A percentile compares a stretch with the other conserved stretches of the same genome.
These are phyloP conservation scores for Orbilia javanica DNA, from an alignment of 2,329 filamentous ascomycete species.

Conservation along the genomic window DNA sequence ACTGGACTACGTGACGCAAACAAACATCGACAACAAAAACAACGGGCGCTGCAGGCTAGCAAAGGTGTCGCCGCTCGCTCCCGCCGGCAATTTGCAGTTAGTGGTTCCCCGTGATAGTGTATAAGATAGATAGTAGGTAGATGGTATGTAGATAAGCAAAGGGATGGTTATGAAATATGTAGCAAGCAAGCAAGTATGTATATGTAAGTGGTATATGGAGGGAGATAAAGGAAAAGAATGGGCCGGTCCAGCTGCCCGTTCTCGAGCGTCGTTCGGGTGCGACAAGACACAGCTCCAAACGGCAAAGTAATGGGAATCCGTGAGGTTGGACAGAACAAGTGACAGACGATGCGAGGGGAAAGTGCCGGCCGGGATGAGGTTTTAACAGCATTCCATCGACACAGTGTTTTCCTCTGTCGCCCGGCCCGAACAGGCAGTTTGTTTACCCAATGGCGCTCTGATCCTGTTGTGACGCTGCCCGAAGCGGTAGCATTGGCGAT, in stretches of 20 bases:
- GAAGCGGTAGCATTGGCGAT: constrained; percentile 2
- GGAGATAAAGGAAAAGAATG: constrained; percentile 11
- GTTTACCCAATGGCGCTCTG: constrained; percentile 23
- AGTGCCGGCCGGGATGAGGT: constrained; percentile 33
- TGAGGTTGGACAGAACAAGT: constrained; percentile 26
- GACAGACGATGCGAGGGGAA: constrained; percentile 2
- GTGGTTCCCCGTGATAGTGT: no score
- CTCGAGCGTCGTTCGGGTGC: background rate
- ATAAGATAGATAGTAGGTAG: background rate
- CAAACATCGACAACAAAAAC: constrained; percentile 44
- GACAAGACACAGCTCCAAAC: constrained; percentile 38
- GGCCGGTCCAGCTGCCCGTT: constrained; percentile 19
- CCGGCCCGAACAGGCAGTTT: constrained; percentile 35
- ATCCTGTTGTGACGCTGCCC: constrained; percentile 34
- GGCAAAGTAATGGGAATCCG: constrained; percentile 38
- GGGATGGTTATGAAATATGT: no score
- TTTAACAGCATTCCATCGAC: constrained; percentile 43
- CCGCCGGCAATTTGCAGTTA: no score
- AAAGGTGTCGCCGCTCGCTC: constrained; percentile 17
- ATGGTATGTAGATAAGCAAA: no score
- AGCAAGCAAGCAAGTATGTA: background rate
- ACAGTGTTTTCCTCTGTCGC: constrained; percentile 26
- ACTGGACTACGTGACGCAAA: constrained; percentile 23
- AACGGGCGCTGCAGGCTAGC: background rate
- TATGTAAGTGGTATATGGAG: background rate